phyloP scores from a whole-genome alignment of 176 grass and related monocot genomes.

The maize (Zea mays) region DNA sequence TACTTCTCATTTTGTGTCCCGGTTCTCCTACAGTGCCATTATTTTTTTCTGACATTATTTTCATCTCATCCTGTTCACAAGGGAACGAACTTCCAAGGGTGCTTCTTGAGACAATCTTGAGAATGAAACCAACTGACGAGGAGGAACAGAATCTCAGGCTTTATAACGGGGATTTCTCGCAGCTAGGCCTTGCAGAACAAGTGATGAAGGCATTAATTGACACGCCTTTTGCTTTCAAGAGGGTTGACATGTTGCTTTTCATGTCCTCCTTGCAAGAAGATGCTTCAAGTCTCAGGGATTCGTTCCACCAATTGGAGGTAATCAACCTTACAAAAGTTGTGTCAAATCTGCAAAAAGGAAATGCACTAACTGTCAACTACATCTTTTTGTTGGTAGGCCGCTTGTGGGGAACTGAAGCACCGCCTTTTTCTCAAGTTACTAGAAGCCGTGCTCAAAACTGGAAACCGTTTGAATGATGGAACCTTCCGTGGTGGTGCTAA shows the following conservation, averaged over 20 bases:
- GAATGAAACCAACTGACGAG: constrained; percentile 78
- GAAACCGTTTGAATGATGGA: constrained; percentile 88
- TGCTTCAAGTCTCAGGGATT: constrained; percentile 55
- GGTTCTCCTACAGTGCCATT: not conserved
- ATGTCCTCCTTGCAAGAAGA: constrained; percentile 83
- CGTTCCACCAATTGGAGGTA: constrained; percentile 82
- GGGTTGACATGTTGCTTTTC: constrained; percentile 68
- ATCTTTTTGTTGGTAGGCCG: constrained; percentile 50
- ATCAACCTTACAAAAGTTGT: constrained; percentile 11
- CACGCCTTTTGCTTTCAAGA: constrained; percentile 74
- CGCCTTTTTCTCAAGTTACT: constrained; percentile 84
- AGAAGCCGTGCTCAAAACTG: constrained; percentile 90
- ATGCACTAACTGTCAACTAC: not conserved
- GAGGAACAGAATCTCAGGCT: constrained; percentile 76
- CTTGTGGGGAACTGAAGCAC: constrained; percentile 74
- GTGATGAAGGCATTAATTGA: constrained; percentile 70
- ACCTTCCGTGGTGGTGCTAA: constrained; percentile 79
- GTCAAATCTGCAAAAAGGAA: constrained; percentile 13
- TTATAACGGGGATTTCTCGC: constrained; percentile 49
- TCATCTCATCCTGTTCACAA: constrained; percentile 34
- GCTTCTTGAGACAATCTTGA: constrained; percentile 73
- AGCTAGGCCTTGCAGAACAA: constrained; percentile 72
- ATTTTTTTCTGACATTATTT: constrained; percentile 25
- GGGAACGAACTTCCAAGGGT: constrained; percentile 75
- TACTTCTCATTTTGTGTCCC: not conserved